Evolutionary conservation across 2,329 filamentous ascomycete species (phyloP), one percentile per base, ranked within the genome.

Genomic region (Colletotrichum lindemuthianum): DNA sequence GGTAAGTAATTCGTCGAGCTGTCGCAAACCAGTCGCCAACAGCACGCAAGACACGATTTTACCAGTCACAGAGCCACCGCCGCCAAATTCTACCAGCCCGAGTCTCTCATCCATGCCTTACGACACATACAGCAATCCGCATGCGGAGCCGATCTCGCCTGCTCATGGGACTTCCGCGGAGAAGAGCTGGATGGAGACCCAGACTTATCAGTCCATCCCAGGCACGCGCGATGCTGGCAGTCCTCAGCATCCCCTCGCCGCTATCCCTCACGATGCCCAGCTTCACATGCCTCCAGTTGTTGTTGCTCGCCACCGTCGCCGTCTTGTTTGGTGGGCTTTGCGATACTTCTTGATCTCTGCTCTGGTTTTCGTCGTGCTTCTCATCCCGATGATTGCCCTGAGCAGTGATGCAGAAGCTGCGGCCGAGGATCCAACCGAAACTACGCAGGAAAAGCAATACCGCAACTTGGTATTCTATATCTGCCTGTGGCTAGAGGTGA

Each of bases 401-500:
- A 59, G 65, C 49, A 60, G 63, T 40, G 61, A 69, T 45, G 50
- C 64, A 8, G 65, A 70, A 32, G 41, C 68, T 4, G 33, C 34
- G 6, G 49, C 53, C 4, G 51, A 58, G 6, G 56, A 54, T 12
- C 59, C 69, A 10, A 36, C 54, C 2, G 57, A 60, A 4, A 39
- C 49, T 9, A 63, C 67, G 9, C 50, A 63, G 9, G 47, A 65
- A 24, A 59, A 58, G 13, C 63, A 67, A 45, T 59, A 64, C n/a
- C 54, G 51, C n/a, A 66, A 67, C 37, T 51, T 71, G 2, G 33
- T 70, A 6, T 72, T 68, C 44, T 71, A 69, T 39, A 53, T 72
- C n/a, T 72, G 69, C 34, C 6, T 61, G 1, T 72, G 70, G 67
- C 56, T 72, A 2, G 15, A 65, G 6, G 45, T 68, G 5, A 67